Conservation (phyloP, 2,329 filamentous ascomycete species). For the Fusarium duplospermum region DNA sequence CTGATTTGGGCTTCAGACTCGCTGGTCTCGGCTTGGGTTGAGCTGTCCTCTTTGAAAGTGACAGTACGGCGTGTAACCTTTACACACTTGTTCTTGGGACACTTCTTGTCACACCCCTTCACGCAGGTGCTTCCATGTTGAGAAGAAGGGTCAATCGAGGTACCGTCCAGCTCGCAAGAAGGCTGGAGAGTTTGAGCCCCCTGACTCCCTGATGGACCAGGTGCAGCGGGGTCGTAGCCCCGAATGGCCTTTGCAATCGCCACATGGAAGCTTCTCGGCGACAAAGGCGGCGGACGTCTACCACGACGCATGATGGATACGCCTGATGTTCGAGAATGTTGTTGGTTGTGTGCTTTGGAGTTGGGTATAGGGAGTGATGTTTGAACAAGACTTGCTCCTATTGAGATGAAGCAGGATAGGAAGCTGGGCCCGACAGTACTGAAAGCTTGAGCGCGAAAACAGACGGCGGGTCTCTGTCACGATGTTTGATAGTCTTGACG, state of each 20-base stretch:
- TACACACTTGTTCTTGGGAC: neutral
- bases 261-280: conserved; percentile 16
- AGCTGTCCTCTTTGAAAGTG: conserved; percentile 8
- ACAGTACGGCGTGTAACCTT: neutral
- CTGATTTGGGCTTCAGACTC: neutral
- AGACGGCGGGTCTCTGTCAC: neutral
- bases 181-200: neutral
- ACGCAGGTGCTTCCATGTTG: neutral
- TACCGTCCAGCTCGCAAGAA: neutral
- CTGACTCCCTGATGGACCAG: neutral
- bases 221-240: neutral
- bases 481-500: neutral
- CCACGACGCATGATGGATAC: conserved; percentile 1
- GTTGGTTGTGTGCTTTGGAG: neutral
- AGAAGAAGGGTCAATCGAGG: neutral
- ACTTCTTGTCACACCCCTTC: conserved; percentile 4
- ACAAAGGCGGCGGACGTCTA: neutral
- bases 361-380: neutral
- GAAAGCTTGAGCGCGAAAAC: neutral
- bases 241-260: neutral
- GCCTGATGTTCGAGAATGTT: neutral
- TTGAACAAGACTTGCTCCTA: neutral
- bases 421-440: neutral
- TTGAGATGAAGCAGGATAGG: neutral
- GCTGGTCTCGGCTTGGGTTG: neutral